Evolutionary conservation across 805 yeast species (phyloP), one percentile per base, ranked within the genome.

Genomic region (Metschnikowia noctiluminum): DNA sequence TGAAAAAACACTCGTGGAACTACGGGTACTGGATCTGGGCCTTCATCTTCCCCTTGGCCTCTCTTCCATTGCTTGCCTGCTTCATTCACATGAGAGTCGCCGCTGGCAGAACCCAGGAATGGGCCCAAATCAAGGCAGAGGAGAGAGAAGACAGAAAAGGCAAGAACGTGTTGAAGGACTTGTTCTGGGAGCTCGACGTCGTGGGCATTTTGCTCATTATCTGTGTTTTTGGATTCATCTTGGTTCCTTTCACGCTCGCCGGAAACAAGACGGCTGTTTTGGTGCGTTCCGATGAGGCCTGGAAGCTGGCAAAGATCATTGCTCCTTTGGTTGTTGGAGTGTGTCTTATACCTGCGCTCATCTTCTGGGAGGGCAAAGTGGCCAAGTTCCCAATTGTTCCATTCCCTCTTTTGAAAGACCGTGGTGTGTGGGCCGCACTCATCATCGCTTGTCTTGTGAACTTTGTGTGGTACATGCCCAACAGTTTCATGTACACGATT

Each of bases 21-120:
- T 69, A 58, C 51, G 85, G 84, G 59, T 80, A 85, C 56, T 90
- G 85, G 36, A 85, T 86, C 79, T 86, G 87, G 87, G 89, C 90
- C 1, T 82, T 84, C 57, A 84, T 86, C 54, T 79, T 82, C 74
- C 91, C 91, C 34, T 68, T 84, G 35, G 61, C 81, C 6, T 70
- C 84, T 55, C 45, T 86, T n/a, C 92, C 91, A 16, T 64, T 86
- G 44, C 55, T 84, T 7, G 53, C 56, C 6, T 76, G 84, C 58
- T 68, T 82, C 58, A 14, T 73, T 3, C 84, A 83, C 63, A 82
- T 84, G 86, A 63, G 76, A 54, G 67, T 65, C 55, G 61, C 65
- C 48, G 90, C 88, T 12, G 58, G 73, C 13, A 76, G 69, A 48
- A 76, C 79, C 14, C 74, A 71, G n/a, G 83, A 81, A 50, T 74